Percentiles rank a stretch among this genome's conserved stretches.
Conservation (phyloP, 23 red algal genomes). For the Agarophyton chilense region DNA sequence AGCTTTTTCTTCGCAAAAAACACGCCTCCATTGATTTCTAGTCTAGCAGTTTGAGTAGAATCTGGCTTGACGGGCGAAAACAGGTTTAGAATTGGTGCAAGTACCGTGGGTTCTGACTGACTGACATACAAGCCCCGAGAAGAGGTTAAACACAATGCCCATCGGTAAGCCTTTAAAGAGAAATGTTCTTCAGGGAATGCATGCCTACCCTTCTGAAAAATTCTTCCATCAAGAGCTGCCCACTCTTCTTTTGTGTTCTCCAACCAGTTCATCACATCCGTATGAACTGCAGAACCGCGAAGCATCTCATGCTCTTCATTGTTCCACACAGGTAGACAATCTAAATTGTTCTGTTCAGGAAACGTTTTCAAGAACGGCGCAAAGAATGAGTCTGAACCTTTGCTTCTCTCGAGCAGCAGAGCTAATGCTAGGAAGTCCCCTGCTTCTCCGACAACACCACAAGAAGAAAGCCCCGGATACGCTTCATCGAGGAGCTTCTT, state of each 20-base stretch:
- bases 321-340: conserved; percentile 9
- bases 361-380: neutral
- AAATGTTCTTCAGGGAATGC: neutral
- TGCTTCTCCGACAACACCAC: neutral
- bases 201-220: neutral
- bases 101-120: conserved; percentile 19
- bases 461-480: neutral
- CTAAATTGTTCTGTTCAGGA: neutral
- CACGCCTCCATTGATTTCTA: neutral
- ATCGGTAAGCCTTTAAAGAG: neutral
- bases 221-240: neutral
- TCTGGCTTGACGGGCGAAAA: neutral
- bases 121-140: neutral
- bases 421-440: neutral
- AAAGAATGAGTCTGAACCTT: neutral
- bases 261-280: neutral
- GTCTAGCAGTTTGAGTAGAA: neutral
- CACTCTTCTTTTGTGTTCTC: conserved; percentile 3
- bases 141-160: neutral
- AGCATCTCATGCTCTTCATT: neutral
- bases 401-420: neutral
- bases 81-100: neutral
- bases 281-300: neutral
- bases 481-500: conserved; percentile 6
- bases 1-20: conserved; percentile 4